Base-by-base conservation (phyloP, 495 filamentous ascomycete species). In the Entonaema liquescens region DNA sequence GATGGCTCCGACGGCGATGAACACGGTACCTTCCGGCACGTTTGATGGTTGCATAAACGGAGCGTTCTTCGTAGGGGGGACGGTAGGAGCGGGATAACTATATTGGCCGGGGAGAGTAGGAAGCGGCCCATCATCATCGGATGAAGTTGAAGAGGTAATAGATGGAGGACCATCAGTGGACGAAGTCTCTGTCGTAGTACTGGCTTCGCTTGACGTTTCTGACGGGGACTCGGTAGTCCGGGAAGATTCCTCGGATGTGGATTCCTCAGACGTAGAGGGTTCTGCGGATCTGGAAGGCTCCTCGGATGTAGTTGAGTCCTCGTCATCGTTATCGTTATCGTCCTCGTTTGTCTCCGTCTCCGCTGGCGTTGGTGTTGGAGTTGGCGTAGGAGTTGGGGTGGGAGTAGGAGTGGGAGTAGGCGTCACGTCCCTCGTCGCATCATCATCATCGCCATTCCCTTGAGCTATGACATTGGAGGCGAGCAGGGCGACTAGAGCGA, bases 31-130 rank as follows among this genome's bases (percentile, higher is more conserved):
- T 80, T 98, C 93, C 0, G 95, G 95, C 7, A 94, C 85, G 49
- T 84, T 90, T n/a, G 93, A 94, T 75, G 91, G 90, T 74, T 96
- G 92, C 94, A 99, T 97, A 77, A 93, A 99, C 28, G 96, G 95
- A 23, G 95, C 95, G 78, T 90, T 86, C 11, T 87, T 83, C 1
- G 92, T 97, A 11, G 93, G 90, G 3, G 95, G 95, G 38, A 97
- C 89, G 15, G 86, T 86, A 2, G 92, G 82, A 5, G 88, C 77
- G 8, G 91, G 89, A 68, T 87, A 88, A 11, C 82, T 83, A 79
- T 74, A 42, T 23, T 68, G 42, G 62, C 79, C 68, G 5, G 84
- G 78, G 67, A 88, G 77, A 31, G 84, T 85, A 3, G 88, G 86
- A 23, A 87, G 78, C 15, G 75, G 65, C 2, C 49, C 49, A 29